phyloP scores from a whole-genome alignment of 2,329 filamentous ascomycete genomes.

The Fusarium dimerum region DNA sequence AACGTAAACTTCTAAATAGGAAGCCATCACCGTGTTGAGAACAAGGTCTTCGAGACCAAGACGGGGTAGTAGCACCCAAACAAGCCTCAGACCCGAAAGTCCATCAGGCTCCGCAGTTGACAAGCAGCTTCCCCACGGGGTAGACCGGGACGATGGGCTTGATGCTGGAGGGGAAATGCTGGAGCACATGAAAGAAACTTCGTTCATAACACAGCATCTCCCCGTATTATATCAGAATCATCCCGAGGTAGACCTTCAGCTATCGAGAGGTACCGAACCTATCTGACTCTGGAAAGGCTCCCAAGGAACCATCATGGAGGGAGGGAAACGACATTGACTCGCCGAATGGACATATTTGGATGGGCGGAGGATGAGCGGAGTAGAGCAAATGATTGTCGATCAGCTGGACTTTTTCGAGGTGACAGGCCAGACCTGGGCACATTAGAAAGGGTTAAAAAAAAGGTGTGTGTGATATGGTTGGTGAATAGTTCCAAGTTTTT shows the following conservation, averaged over 20 bases:
- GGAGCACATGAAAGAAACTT: slow-evolving; percentile 17
- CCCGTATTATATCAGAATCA: neutral
- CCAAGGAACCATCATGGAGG: slow-evolving; percentile 1
- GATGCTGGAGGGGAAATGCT: neutral
- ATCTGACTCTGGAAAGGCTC: neutral
- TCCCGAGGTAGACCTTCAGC: slow-evolving; percentile 14
- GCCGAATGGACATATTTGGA: neutral
- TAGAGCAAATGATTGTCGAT: slow-evolving; percentile 5
- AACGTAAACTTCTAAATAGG: slow-evolving; percentile 21
- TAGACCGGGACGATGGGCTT: slow-evolving; percentile 7
- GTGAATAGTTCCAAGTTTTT: slow-evolving; percentile 7
- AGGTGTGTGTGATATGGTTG: slow-evolving; percentile 11
- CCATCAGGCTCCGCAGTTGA: slow-evolving; percentile 8
- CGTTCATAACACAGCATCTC: neutral
- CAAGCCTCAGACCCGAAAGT: slow-evolving; percentile 5
- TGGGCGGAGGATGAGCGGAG: slow-evolving; percentile 7
- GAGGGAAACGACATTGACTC: slow-evolving; percentile 6
- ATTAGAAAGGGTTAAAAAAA: neutral
- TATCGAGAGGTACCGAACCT: slow-evolving; percentile 11
- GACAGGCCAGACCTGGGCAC: neutral
- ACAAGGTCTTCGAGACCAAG: slow-evolving; percentile 6
- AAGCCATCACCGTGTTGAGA: slow-evolving; percentile 21
- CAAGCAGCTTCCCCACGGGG: slow-evolving; percentile 23
- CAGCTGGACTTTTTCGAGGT: slow-evolving; percentile 16
- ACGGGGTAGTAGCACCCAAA: slow-evolving; percentile 20